These are phyloP conservation scores for Pythium dissotocum DNA, from an alignment of 352 stramenopile genomes.

Conservation along the genomic window DNA sequence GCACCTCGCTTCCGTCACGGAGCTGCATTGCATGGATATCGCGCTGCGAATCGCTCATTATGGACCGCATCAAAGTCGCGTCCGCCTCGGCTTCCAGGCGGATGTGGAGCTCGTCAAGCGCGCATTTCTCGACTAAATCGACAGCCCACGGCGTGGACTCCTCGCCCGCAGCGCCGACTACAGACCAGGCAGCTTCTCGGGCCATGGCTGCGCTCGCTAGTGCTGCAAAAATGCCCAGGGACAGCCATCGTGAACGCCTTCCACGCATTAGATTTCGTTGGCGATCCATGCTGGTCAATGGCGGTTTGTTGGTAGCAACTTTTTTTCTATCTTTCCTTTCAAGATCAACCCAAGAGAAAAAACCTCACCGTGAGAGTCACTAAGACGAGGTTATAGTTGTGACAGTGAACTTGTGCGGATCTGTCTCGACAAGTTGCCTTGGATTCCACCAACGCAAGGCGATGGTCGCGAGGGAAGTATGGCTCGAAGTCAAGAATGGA, in stretches of 20 bases:
- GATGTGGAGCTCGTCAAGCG: slow-evolving; percentile 20
- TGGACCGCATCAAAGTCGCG: background rate
- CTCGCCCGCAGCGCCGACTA: slow-evolving; percentile 8
- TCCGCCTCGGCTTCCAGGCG: slow-evolving; percentile 10
- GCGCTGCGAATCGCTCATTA: background rate
- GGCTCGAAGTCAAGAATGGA: slow-evolving; percentile 39
- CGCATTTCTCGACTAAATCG: slow-evolving; percentile 12
- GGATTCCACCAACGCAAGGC: background rate
- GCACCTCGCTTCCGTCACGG: background rate
- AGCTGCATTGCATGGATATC: background rate
- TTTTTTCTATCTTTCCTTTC: slow-evolving; percentile 29
- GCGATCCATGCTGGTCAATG: background rate
- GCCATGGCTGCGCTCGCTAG: background rate
- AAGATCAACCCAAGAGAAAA: slow-evolving; percentile 18
- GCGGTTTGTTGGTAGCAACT: background rate
- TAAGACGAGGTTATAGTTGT: slow-evolving; percentile 7
- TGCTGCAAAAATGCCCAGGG: background rate
- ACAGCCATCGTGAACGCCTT: background rate
- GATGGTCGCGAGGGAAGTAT: slow-evolving; percentile 33
- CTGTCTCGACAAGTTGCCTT: background rate
- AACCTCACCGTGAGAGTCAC: slow-evolving; percentile 6
- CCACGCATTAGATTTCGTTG: background rate
- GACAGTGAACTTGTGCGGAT: background rate
- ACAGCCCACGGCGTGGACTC: background rate
- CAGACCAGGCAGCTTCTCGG: slow-evolving; percentile 11